A percentile compares a stretch with the other conserved stretches of the same genome.
These are phyloP conservation scores for Hirsutella thompsonii DNA, from an alignment of 2,329 filamentous ascomycete genomes.

Conservation along the genomic window DNA sequence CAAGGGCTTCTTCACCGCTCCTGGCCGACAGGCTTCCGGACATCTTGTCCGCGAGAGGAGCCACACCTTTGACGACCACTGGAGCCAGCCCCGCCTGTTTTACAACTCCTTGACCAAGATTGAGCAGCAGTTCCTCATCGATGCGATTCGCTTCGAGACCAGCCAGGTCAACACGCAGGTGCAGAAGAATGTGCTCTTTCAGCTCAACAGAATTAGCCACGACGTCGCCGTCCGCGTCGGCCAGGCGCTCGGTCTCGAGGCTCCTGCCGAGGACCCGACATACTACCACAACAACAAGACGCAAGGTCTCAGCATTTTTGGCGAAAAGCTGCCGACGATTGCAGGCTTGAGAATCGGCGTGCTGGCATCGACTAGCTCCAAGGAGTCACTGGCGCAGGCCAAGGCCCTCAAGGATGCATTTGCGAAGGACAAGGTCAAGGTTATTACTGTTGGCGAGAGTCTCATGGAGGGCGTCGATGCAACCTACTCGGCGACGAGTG, in stretches of 20 bases:
- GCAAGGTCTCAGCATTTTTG: conserved; percentile 44
- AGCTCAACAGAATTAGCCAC: conserved; percentile 57
- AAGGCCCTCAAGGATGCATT: conserved; percentile 35
- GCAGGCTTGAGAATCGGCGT: conserved; percentile 52
- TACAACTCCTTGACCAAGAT: conserved; percentile 55
- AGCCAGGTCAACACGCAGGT: conserved; percentile 47
- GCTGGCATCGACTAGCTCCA: conserved; percentile 31
- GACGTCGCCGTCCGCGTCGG: conserved; percentile 55
- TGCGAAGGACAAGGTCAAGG: conserved; percentile 35
- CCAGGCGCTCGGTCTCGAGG: conserved; percentile 42
- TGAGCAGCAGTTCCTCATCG: conserved; percentile 60
- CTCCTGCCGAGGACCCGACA: conserved; percentile 43
- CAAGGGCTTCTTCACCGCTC: conserved; percentile 58
- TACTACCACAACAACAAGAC: conserved; percentile 63
- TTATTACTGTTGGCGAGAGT: conserved; percentile 47
- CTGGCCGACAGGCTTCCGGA: conserved; percentile 38
- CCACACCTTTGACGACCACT: conserved; percentile 57
- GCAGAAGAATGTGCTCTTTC: conserved; percentile 51
- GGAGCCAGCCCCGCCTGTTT: conserved; percentile 60
- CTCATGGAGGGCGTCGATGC: conserved; percentile 40
- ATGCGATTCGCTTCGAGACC: conserved; percentile 61
- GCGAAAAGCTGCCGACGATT: conserved; percentile 42
- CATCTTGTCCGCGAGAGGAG: conserved; percentile 43
- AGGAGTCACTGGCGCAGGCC: conserved; percentile 34
- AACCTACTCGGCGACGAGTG: conserved; percentile 54